Conservation (phyloP, 352 stramenopile species). For the Pythium myriotylum region DNA sequence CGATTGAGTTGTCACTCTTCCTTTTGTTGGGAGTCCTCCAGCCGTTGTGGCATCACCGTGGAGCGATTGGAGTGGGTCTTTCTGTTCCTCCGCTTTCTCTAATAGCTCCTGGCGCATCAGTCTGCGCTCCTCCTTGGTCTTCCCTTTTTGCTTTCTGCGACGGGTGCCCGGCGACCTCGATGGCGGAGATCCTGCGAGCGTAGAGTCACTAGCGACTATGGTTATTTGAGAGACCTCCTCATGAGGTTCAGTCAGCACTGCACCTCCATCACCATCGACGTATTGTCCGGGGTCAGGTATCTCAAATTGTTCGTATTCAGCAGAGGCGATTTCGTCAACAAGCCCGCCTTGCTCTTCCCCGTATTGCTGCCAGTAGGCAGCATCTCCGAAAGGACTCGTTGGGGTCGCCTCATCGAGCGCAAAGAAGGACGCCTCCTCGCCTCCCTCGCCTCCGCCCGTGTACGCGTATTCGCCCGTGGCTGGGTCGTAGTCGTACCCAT, state of each 20-base stretch:
- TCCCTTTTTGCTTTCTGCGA: slow-evolving; percentile 27
- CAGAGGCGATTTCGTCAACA: neutral
- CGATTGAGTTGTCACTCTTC: neutral
- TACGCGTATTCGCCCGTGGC: slow-evolving; percentile 16
- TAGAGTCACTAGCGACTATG: too few species aligned
- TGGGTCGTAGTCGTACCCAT: slow-evolving; percentile 14
- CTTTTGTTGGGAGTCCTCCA: neutral
- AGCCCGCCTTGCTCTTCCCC: slow-evolving; percentile 2
- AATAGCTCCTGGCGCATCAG: slow-evolving; percentile 53
- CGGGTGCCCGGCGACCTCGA: slow-evolving; percentile 3
- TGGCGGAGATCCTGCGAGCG: neutral
- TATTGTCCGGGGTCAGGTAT: neutral
- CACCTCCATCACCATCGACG: neutral
- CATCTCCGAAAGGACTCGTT: slow-evolving; percentile 42
- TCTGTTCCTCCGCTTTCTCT: slow-evolving; percentile 53
- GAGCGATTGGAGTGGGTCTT: neutral
- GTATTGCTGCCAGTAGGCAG: slow-evolving; percentile 52
- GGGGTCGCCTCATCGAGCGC: slow-evolving; percentile 15
- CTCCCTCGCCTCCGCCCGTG: neutral
- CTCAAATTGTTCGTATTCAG: neutral
- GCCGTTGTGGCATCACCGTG: neutral
- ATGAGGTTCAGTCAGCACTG: too few species aligned
- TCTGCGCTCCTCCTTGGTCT: slow-evolving; percentile 57
- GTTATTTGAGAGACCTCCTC: too few species aligned
- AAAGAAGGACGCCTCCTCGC: slow-evolving; percentile 20